phyloP scores from a whole-genome alignment of 768 basidiomycete species.

The Auriscalpium vulgare region DNA sequence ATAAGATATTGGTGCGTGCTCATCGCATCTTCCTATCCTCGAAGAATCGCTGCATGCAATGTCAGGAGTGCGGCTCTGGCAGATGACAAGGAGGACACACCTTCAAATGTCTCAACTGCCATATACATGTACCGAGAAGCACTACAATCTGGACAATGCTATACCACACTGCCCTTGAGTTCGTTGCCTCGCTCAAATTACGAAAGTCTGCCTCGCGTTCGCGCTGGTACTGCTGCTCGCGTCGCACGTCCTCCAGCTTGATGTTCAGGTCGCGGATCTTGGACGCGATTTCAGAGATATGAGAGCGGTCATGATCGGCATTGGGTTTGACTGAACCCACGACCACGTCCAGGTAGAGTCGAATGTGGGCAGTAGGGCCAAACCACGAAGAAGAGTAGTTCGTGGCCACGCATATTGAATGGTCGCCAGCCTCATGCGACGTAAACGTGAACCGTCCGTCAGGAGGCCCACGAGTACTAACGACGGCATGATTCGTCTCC shows the following conservation, averaged over 20 bases:
- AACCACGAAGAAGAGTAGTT: conserved; percentile 83
- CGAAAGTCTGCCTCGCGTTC: conserved; percentile 91
- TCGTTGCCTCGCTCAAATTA: conserved; percentile 82
- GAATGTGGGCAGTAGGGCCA: conserved; percentile 70
- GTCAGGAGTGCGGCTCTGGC: not conserved
- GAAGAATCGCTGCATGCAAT: conserved; percentile 58
- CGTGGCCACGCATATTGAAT: conserved; percentile 91
- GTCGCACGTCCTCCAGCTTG: conserved; percentile 85
- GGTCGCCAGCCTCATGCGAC: conserved; percentile 93
- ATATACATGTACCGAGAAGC: conserved; percentile 75
- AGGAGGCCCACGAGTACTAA: conserved; percentile 82
- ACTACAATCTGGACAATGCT: conserved; percentile 82
- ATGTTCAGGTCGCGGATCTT: conserved; percentile 90
- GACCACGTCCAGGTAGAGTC: conserved; percentile 89
- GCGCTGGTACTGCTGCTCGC: conserved; percentile 97
- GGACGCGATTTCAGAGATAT: conserved; percentile 71
- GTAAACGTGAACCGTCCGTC: conserved; percentile 97
- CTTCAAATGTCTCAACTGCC: conserved; percentile 91
- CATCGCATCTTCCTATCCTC: conserved; percentile 78
- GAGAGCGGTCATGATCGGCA: conserved; percentile 77
- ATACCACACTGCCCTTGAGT: conserved; percentile 93
- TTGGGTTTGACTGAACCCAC: conserved; percentile 86
- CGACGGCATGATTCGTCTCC: conserved; percentile 70
- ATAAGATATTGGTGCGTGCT: conserved; percentile 14
- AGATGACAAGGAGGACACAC: conserved; percentile 32